Conservation (phyloP, 495 filamentous ascomycete genomes). For the Thozetella sp. region DNA sequence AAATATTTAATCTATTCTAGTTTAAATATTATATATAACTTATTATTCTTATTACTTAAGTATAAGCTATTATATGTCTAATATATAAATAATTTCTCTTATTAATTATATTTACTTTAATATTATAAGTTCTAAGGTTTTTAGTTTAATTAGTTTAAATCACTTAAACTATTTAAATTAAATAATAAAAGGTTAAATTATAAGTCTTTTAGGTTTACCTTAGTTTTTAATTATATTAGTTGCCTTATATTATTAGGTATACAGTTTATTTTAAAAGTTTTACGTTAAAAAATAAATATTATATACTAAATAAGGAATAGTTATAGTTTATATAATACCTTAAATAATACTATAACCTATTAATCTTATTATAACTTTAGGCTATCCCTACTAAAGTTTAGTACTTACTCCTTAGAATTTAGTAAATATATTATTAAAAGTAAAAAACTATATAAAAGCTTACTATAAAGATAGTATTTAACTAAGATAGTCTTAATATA, state of each 20-base stretch:
- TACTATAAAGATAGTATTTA: neutral
- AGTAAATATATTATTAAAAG: neutral
- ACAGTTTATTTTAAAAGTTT: neutral
- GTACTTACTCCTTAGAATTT: neutral
- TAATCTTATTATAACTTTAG: neutral
- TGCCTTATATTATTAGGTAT: neutral
- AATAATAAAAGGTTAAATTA: slow-evolving; percentile 1
- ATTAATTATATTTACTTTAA: no score
- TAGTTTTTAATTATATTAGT: neutral
- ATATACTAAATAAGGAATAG: neutral
- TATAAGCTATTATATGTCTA: neutral
- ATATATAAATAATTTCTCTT: no score
- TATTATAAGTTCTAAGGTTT: no score
- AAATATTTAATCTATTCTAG: neutral
- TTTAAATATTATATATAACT: neutral
- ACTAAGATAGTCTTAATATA: slow-evolving; percentile 1
- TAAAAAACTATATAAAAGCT: neutral
- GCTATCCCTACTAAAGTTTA: neutral
- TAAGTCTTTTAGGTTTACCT: neutral
- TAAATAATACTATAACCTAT: neutral
- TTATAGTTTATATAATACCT: neutral
- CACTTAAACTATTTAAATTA: no score
- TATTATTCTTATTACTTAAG: neutral
- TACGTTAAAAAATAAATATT: neutral
- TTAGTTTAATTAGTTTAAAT: no score